A percentile compares a stretch with the other conserved stretches of the same genome.
These are phyloP conservation scores for Alternaria rosae DNA, from an alignment of 2,329 filamentous ascomycete species.

Conservation along the genomic window DNA sequence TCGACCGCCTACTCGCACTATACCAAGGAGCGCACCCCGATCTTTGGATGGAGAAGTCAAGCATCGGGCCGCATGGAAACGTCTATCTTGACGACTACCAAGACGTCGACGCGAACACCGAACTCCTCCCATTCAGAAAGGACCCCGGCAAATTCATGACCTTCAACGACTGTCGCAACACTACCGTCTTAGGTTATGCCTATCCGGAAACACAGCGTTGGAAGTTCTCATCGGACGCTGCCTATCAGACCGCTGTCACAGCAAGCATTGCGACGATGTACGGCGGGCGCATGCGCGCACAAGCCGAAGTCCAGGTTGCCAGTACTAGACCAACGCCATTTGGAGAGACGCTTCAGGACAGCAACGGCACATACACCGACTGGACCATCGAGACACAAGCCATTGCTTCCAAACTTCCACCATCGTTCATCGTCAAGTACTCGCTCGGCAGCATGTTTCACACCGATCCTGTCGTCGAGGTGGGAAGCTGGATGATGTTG, in stretches of 20 bases:
- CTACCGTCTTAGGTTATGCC: constrained; percentile 39
- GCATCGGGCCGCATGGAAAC: constrained; percentile 35
- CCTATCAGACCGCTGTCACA: constrained; percentile 18
- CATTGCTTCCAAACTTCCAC: constrained; percentile 8
- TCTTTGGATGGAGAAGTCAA: constrained; percentile 65
- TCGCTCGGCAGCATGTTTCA: constrained; percentile 27
- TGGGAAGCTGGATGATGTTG: constrained; percentile 38
- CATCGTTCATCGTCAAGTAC: constrained; percentile 34
- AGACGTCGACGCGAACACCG: constrained; percentile 56
- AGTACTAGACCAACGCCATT: background rate
- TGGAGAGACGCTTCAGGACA: background rate
- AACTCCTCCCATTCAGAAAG: constrained; percentile 52
- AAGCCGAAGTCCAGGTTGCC: constrained; percentile 10
- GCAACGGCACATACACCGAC: constrained; percentile 28
- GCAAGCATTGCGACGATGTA: constrained; percentile 33
- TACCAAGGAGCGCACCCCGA: constrained; percentile 77
- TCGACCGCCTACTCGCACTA: constrained; percentile 66
- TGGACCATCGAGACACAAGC: constrained; percentile 36
- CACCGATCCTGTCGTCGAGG: constrained; percentile 22
- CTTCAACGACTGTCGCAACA: constrained; percentile 34
- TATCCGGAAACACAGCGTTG: constrained; percentile 47
- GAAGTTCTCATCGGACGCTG: constrained; percentile 19
- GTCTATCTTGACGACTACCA: constrained; percentile 49
- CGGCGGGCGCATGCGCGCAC: constrained; percentile 11
- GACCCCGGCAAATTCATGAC: constrained; percentile 38